These are phyloP conservation scores for Nicotiana rustica DNA, from an alignment of 305 asterid genomes.

Conservation along the genomic window DNA sequence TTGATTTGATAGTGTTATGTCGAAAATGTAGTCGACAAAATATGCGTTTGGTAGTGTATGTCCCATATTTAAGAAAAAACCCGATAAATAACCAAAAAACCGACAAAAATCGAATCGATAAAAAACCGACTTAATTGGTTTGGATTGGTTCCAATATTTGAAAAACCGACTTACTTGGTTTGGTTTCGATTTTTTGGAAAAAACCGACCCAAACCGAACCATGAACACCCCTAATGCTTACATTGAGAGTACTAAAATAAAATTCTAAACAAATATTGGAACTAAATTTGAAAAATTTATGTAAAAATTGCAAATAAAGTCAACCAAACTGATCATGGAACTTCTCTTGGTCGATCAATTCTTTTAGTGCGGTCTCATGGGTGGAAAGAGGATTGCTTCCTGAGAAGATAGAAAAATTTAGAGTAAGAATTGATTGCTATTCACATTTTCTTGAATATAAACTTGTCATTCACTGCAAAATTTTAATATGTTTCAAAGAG, in stretches of 20 bases:
- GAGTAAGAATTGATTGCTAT: background rate
- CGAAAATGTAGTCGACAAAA: too few species aligned
- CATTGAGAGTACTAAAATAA: background rate
- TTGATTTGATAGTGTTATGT: too few species aligned
- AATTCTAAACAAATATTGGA: background rate
- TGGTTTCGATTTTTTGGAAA: too few species aligned
- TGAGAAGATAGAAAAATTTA: constrained; percentile 31
- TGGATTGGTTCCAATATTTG: too few species aligned
- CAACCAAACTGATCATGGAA: background rate
- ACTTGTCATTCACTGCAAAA: too few species aligned
- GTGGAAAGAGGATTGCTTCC: constrained; percentile 85
- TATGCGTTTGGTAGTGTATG: too few species aligned
- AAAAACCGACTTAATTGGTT: too few species aligned
- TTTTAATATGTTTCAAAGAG: background rate
- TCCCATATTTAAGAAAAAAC: too few species aligned
- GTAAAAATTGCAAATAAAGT: background rate
- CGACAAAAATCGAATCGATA: too few species aligned
- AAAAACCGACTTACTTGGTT: too few species aligned
- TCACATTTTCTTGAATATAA: background rate
- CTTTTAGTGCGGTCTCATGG: constrained; percentile 71
- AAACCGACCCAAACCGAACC: too few species aligned
- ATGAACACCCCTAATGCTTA: background rate
- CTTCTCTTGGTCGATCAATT: background rate
- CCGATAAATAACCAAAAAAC: too few species aligned
- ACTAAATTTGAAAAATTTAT: background rate